These are phyloP conservation scores for Lipomyces anomalus DNA, from an alignment of 805 yeast species.

Conservation along the genomic window DNA sequence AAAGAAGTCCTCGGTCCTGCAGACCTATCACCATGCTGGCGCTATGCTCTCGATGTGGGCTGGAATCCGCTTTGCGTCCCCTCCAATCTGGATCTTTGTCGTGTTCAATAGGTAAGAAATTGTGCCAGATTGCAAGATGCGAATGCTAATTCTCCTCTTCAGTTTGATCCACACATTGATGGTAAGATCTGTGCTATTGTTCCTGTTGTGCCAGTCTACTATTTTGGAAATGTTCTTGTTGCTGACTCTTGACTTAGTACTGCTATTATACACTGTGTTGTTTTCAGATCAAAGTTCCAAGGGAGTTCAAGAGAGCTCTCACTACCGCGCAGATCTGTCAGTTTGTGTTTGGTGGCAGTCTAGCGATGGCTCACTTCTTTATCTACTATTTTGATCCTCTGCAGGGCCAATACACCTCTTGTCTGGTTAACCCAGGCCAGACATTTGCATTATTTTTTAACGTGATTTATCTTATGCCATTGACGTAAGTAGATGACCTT, in stretches of 20 bases:
- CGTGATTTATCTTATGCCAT: constrained; percentile 58
- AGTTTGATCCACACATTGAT: constrained; percentile 71
- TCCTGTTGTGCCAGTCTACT: not conserved
- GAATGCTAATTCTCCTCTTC: too few species aligned
- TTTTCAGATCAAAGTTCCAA: constrained; percentile 53
- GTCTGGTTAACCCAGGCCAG: constrained; percentile 55
- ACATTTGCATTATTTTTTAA: constrained; percentile 58
- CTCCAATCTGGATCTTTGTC: constrained; percentile 77
- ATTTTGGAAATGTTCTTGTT: not conserved
- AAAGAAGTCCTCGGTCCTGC: constrained; percentile 57
- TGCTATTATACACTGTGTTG: constrained; percentile 59
- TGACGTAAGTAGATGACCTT: too few species aligned
- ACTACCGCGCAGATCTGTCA: constrained; percentile 66
- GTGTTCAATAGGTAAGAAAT: too few species aligned
- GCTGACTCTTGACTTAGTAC: constrained; percentile 33
- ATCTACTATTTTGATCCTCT: constrained; percentile 50
- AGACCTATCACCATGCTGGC: constrained; percentile 72
- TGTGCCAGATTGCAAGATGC: too few species aligned
- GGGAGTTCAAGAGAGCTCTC: constrained; percentile 49
- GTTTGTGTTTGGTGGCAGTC: constrained; percentile 61
- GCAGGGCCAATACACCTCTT: constrained; percentile 40
- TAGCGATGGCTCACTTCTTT: constrained; percentile 61
- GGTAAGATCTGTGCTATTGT: constrained; percentile 28
- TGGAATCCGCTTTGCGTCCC: constrained; percentile 61
- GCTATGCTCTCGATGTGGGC: constrained; percentile 82